Evolutionary conservation across 768 basidiomycete species (phyloP).

Genomic region (Suillus bovinus): DNA sequence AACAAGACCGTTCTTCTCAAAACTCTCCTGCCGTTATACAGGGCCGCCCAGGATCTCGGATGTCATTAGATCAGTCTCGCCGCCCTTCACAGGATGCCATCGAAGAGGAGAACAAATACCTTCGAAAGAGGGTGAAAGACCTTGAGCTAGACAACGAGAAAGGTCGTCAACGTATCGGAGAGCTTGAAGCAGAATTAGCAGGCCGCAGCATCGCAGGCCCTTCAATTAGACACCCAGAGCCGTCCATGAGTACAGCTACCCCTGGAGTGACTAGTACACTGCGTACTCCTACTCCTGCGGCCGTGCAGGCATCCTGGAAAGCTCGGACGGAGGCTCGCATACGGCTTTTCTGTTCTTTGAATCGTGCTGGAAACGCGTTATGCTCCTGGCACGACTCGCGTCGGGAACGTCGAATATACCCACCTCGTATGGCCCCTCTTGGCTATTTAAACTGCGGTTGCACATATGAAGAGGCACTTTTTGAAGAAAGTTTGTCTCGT

Average conservation of each 20-base stretch:
- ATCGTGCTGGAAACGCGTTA: slow-evolving; percentile 85
- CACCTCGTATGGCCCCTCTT: slow-evolving; percentile 78
- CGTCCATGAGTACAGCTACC: slow-evolving; percentile 18
- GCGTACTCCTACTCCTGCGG: slow-evolving; percentile 41
- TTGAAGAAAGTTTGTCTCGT: slow-evolving; percentile 80
- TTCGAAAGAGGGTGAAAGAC: slow-evolving; percentile 60
- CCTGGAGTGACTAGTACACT: slow-evolving; percentile 26
- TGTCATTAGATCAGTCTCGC: slow-evolving; percentile 28
- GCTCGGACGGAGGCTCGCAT: slow-evolving; percentile 72
- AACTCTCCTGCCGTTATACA: neutral
- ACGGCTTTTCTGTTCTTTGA: slow-evolving; percentile 74
- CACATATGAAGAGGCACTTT: slow-evolving; percentile 80
- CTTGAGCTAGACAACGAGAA: slow-evolving; percentile 62
- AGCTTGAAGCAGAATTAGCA: slow-evolving; percentile 49
- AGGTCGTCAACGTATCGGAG: slow-evolving; percentile 45
- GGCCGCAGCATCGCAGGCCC: slow-evolving; percentile 22
- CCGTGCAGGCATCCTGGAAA: slow-evolving; percentile 61
- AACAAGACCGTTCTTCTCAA: slow-evolving; percentile 6
- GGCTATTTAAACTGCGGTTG: slow-evolving; percentile 86
- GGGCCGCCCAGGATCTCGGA: slow-evolving; percentile 25
- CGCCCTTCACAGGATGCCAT: slow-evolving; percentile 25
- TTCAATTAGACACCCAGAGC: slow-evolving; percentile 13
- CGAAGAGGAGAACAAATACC: slow-evolving; percentile 53
- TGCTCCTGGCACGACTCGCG: slow-evolving; percentile 92
- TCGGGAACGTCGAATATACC: slow-evolving; percentile 73